Percentiles rank a stretch among this genome's conserved stretches.
Evolutionary conservation across 2,329 filamentous ascomycete genomes (phyloP).

Genomic region (Cadophora sp.): DNA sequence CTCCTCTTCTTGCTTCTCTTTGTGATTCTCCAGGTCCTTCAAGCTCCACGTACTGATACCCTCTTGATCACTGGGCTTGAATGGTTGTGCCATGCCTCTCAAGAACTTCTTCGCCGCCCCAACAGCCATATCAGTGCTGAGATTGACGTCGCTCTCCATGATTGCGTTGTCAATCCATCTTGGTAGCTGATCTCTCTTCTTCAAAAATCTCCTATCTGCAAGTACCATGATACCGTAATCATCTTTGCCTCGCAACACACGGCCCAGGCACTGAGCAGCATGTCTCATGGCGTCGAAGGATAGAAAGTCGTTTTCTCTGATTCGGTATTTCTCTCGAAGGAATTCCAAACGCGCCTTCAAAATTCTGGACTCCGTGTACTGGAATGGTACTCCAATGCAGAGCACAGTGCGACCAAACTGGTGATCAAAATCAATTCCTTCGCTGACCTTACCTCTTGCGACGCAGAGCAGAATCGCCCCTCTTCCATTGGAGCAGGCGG

Average conservation of each 20-base stretch:
- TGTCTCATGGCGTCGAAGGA: constrained; percentile 99
- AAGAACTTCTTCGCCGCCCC: constrained; percentile 89
- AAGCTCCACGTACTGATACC: constrained; percentile 93
- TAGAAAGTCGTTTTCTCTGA: constrained; percentile 95
- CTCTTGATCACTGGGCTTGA: constrained; percentile 82
- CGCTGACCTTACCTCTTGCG: constrained; percentile 94
- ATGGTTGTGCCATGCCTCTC: constrained; percentile 90
- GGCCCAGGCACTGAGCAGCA: constrained; percentile 93
- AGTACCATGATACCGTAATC: constrained; percentile 99
- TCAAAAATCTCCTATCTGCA: constrained; percentile 90
- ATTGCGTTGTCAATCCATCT: constrained; percentile 97
- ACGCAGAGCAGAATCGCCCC: constrained; percentile 94
- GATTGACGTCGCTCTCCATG: constrained; percentile 82
- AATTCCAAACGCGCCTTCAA: constrained; percentile 96
- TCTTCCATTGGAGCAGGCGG: constrained; percentile 95
- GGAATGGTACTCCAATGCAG: constrained; percentile 96
- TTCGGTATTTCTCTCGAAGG: constrained; percentile 94
- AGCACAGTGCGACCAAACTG: constrained; percentile 96
- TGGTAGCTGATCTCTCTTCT: constrained; percentile 87
- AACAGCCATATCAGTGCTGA: constrained; percentile 95
- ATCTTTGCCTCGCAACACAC: constrained; percentile 93
- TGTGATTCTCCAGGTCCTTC: constrained; percentile 77
- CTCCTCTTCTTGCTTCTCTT: constrained; percentile 76
- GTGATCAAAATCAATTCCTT: constrained; percentile 99
- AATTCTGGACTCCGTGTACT: constrained; percentile 98